These are phyloP conservation scores for Chlamydomonas sp. DNA, from an alignment of 139 green algal species.

Conservation along the genomic window DNA sequence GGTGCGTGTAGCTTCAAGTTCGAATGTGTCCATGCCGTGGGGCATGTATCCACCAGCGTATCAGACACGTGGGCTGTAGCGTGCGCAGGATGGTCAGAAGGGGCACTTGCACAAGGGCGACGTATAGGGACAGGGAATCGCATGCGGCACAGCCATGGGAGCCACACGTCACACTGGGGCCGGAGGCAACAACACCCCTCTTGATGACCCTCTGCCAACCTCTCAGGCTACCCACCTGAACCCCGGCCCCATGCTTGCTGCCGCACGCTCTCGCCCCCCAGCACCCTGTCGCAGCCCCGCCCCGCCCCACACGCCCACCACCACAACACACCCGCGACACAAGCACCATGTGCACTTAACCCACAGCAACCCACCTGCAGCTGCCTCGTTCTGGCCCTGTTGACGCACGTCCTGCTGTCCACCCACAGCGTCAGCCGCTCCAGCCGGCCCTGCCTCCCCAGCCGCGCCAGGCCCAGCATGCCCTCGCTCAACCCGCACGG, in stretches of 20 bases:
- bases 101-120: neutral
- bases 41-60: too few species aligned
- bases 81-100: neutral
- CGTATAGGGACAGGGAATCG: neutral
- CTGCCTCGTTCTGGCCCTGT: slow-evolving; percentile 2
- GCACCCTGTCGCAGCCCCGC: neutral
- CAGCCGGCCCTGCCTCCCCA: slow-evolving; percentile 8
- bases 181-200: neutral
- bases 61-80: too few species aligned
- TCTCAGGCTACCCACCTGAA: neutral
- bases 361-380: slow-evolving; percentile 15
- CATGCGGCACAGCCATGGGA: neutral
- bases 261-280: neutral
- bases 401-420: slow-evolving; percentile 21
- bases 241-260: too few species aligned
- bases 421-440: slow-evolving; percentile 36
- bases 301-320: neutral
- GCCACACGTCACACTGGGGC: neutral
- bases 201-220: neutral
- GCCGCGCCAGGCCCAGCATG: slow-evolving; percentile 28
- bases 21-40: too few species aligned
- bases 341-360: neutral
- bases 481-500: slow-evolving; percentile 25
- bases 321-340: neutral
- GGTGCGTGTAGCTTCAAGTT: too few species aligned